Evolutionary conservation across 306 rosid genomes (phyloP), one percentile per base, ranked within the genome.

Genomic region (Quercus dentata): DNA sequence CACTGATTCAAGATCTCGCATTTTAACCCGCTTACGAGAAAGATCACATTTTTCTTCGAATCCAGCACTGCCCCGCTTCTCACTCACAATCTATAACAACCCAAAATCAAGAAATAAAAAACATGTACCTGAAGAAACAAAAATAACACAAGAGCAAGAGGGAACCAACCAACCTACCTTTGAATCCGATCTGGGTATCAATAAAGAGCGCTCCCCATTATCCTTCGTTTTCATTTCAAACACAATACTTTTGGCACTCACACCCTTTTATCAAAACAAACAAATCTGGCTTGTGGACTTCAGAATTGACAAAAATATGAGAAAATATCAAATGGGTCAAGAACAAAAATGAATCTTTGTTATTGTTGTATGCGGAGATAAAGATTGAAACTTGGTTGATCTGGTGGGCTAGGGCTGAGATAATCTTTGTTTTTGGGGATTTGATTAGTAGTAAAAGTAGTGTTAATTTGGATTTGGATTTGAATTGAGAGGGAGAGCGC

Each of bases 1-100:
- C 33, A 91, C 76, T 15, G 95, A 83, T 25, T 84, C 88, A 82
- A 89, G 94, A 91, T 90, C 91, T 69, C 81, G 90, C 85, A 89
- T 89, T 84, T 92, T 95, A 59, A 88, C 82, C 64, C 92, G 84
- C 78, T 91, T 91, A 46, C 84, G 88, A 78, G 84, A 55, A 13
- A 11, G 62, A 0, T 81, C 88, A 20, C 75, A 79, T 28, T 85
- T 88, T 21, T 78, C 79, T 54, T 74, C 90, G 27, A 85, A 74
- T 15, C 78, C 81, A 23, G 59, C 6, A 17, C 79, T 80, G 44
- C 77, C 77, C 19, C 95, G 80, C 87, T 92, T 92, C 91, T 87
- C 89, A 3, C 87, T 86, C 52, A 55, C 38, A 14, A 64, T 73
- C 97, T 88, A 80, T 76, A 78, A 62, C 75, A 77, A 70, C 41